A percentile compares a stretch with the other conserved stretches of the same genome.
These are phyloP conservation scores for Solanum appendiculatum DNA, from an alignment of 257 asterid genomes.

Conservation along the genomic window DNA sequence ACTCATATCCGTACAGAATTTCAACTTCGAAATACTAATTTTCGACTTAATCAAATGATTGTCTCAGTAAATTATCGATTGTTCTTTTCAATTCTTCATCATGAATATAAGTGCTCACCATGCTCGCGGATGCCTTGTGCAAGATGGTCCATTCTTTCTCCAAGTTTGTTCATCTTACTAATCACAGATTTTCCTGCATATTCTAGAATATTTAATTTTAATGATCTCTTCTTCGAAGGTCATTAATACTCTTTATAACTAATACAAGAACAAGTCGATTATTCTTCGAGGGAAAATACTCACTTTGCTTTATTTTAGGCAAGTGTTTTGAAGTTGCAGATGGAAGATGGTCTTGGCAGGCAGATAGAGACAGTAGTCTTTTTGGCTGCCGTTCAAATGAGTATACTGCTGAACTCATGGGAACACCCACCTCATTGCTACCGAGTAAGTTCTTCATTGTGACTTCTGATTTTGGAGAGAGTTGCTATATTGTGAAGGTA, in stretches of 20 bases:
- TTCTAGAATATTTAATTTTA: too few species aligned
- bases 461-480: not conserved
- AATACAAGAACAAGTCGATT: too few species aligned
- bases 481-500: not conserved
- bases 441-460: not conserved
- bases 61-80: too few species aligned
- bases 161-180: not conserved
- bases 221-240: not conserved
- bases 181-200: not conserved
- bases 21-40: not conserved
- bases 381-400: not conserved
- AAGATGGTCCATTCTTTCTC: constrained; percentile 20
- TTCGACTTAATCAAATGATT: too few species aligned
- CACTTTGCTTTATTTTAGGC: not conserved
- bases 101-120: not conserved
- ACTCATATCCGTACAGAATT: too few species aligned
- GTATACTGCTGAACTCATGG: not conserved
- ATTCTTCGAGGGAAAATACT: not conserved
- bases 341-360: not conserved
- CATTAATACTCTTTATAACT: not conserved
- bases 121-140: constrained; percentile 39
- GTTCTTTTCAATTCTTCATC: too few species aligned
- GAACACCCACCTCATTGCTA: not conserved
- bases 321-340: not conserved
- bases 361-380: not conserved